These are phyloP conservation scores for Fraxinus anomala DNA, from an alignment of 257 asterid genomes.

Conservation along the genomic window DNA sequence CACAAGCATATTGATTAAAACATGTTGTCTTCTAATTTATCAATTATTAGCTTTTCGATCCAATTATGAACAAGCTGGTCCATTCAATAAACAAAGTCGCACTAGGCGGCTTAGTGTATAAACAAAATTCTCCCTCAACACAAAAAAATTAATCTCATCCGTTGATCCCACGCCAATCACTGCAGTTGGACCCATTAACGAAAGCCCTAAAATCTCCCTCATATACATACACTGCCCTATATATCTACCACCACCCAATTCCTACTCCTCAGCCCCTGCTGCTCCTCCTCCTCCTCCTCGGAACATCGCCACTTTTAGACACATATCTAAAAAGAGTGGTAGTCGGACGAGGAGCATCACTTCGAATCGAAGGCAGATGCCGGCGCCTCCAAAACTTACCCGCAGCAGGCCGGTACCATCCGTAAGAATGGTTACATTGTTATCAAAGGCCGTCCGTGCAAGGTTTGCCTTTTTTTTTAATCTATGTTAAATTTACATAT, in stretches of 20 bases:
- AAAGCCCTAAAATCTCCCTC: slow-evolving; percentile 36
- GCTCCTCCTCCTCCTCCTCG: not conserved
- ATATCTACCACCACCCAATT: slow-evolving; percentile 1
- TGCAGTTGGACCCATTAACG: not conserved
- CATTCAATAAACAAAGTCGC: too few relatives aligned
- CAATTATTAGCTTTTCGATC: too few relatives aligned
- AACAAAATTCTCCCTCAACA: not conserved
- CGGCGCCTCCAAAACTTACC: slow-evolving; percentile 67
- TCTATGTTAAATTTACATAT: not conserved
- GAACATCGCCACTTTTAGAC: not conserved
- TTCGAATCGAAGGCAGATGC: slow-evolving; percentile 72
- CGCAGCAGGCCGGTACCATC: slow-evolving; percentile 73
- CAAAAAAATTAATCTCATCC: slow-evolving; percentile 31
- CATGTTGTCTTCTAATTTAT: too few relatives aligned
- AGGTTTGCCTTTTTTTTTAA: slow-evolving; percentile 36
- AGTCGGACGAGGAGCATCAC: slow-evolving; percentile 75
- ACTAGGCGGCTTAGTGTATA: not conserved
- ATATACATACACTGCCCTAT: not conserved
- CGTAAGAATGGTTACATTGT: slow-evolving; percentile 66
- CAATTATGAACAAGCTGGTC: not conserved
- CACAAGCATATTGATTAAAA: too few relatives aligned
- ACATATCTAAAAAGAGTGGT: too few relatives aligned
- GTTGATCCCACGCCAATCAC: slow-evolving; percentile 27
- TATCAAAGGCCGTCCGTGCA: slow-evolving; percentile 64
- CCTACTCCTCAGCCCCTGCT: not conserved